Conservation (phyloP, 352 stramenopile genomes). For the Phytophthora megakarya region DNA sequence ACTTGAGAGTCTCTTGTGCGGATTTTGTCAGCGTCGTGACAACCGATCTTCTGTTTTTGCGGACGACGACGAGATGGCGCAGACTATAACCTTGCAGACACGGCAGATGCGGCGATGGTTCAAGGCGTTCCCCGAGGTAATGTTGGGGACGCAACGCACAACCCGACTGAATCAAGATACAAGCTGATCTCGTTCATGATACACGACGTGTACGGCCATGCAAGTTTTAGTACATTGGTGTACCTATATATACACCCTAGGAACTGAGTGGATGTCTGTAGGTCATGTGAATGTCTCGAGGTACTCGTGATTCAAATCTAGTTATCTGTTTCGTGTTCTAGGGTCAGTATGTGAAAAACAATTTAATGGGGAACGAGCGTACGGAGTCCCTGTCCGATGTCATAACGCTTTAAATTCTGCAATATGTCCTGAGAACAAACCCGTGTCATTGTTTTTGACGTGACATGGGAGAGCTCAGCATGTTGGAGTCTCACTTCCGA, state of each 20-base stretch:
- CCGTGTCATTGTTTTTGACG: background rate
- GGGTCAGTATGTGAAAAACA: background rate
- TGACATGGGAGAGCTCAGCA: background rate
- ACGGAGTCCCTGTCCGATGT: background rate
- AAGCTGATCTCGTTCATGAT: constrained; percentile 19
- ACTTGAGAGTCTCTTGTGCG: background rate
- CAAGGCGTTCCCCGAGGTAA: constrained; percentile 7
- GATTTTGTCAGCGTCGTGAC: background rate
- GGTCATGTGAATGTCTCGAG: too few species aligned
- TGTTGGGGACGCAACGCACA: constrained; percentile 4
- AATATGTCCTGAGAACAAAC: background rate
- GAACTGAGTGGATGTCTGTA: too few species aligned
- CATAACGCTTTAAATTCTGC: background rate
- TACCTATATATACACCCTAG: too few species aligned
- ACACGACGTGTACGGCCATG: constrained; percentile 4
- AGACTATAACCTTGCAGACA: constrained; percentile 11
- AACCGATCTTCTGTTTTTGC: constrained; percentile 6
- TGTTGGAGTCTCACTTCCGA: background rate
- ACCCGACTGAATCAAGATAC: constrained; percentile 8
- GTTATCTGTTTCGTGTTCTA: background rate
- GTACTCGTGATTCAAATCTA: too few species aligned
- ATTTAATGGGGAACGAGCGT: background rate
- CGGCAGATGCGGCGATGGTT: constrained; percentile 9
- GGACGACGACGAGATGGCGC: background rate
- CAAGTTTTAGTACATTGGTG: background rate